Evolutionary conservation across 169 alveolate genomes (phyloP).

Genomic region (Plasmodium inui): DNA sequence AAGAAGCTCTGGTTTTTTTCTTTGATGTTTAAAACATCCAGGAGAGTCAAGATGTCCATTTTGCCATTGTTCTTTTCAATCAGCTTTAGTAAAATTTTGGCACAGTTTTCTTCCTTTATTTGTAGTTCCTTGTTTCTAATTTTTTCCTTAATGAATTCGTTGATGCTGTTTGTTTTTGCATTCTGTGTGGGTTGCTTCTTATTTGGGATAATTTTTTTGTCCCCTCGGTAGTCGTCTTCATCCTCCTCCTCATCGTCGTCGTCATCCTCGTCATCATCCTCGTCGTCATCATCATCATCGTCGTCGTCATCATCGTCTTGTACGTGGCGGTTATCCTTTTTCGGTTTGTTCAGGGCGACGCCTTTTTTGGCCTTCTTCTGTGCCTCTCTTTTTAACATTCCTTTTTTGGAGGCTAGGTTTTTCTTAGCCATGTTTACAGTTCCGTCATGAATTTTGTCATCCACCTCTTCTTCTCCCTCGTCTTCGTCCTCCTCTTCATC

Average conservation of each 20-base stretch:
- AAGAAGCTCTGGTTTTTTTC: constrained; percentile 72
- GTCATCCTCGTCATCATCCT: constrained; percentile 71
- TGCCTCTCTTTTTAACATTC: constrained; percentile 22
- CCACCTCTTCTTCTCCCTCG: not conserved
- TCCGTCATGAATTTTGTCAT: not conserved
- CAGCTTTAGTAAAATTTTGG: constrained; percentile 57
- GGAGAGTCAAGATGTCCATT: constrained; percentile 49
- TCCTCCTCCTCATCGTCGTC: constrained; percentile 76
- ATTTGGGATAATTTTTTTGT: not conserved
- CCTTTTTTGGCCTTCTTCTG: constrained; percentile 42
- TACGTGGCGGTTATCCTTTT: constrained; percentile 10
- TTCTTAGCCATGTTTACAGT: not conserved
- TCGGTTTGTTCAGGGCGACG: not conserved
- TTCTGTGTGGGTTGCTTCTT: constrained; percentile 40
- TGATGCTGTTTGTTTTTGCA: constrained; percentile 26
- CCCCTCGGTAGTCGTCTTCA: constrained; percentile 41
- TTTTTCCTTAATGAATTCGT: constrained; percentile 65
- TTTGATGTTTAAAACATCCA: constrained; percentile 69
- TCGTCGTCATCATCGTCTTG: constrained; percentile 39
- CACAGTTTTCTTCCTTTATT: constrained; percentile 71
- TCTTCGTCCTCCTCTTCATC: not conserved
- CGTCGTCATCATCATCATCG: constrained; percentile 40
- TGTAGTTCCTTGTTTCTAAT: constrained; percentile 70
- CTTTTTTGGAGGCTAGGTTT: constrained; percentile 15
- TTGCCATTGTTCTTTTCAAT: constrained; percentile 72